Conservation (phyloP, 192 early-diverging fungal species). For the Backusella westeae region DNA sequence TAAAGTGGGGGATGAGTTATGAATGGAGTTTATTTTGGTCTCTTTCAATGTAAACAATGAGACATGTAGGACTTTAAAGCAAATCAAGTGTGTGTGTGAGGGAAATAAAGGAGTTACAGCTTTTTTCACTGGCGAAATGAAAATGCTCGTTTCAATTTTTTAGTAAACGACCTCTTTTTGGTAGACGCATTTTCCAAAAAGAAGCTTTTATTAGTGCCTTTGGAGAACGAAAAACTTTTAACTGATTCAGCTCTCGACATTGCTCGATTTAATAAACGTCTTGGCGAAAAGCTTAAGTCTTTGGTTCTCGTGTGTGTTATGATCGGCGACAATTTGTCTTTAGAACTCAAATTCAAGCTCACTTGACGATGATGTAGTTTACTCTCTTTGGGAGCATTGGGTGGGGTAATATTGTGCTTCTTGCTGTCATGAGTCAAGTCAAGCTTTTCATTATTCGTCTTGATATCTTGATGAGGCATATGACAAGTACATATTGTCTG, state of each 20-base stretch:
- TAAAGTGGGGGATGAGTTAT: neutral
- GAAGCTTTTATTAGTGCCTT: neutral
- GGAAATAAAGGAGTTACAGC: neutral
- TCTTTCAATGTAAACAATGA: neutral
- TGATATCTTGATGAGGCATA: neutral
- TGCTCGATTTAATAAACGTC: conserved; percentile 10
- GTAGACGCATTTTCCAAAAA: neutral
- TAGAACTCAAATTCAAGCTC: conserved; percentile 2
- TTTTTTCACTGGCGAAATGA: neutral
- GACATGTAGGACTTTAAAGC: neutral
- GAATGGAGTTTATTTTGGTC: neutral
- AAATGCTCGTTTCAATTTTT: conserved; percentile 8
- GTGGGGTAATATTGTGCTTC: neutral
- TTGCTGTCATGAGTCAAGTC: neutral
- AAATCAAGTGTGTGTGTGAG: neutral
- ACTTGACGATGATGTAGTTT: neutral
- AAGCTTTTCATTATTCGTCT: neutral
- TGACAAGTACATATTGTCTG: neutral
- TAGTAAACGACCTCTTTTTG: neutral
- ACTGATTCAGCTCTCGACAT: neutral
- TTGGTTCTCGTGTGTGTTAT: neutral
- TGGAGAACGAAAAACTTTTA: neutral
- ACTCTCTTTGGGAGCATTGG: neutral
- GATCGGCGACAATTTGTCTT: neutral
- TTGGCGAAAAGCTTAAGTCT: neutral